Conservation (phyloP, 129 eudicot genomes). For the Chrysanthemum makinoi region DNA sequence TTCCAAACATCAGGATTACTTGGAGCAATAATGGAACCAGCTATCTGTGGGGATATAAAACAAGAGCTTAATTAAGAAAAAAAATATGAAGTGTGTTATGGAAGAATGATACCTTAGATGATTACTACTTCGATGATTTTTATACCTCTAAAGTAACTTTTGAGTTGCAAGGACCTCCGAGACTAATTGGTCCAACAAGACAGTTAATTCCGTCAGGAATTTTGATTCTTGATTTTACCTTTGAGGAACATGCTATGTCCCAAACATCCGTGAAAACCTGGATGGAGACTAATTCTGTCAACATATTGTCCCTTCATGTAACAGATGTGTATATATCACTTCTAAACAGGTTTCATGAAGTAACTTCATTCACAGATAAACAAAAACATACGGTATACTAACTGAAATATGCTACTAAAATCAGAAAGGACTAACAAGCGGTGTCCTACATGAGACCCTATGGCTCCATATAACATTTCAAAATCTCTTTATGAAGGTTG, state of each 20-base stretch:
- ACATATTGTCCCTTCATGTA: too few species aligned
- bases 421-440: too few species aligned
- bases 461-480: too few species aligned
- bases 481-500: too few species aligned
- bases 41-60: slow-evolving; percentile 41
- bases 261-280: slow-evolving; percentile 72
- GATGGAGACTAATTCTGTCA: slow-evolving; percentile 1
- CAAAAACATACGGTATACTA: too few species aligned
- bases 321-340: too few species aligned
- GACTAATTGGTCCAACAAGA: slow-evolving; percentile 56
- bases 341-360: too few species aligned
- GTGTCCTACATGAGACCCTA: too few species aligned
- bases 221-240: slow-evolving; percentile 45
- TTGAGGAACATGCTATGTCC: slow-evolving; percentile 65
- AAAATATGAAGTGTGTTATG: neutral
- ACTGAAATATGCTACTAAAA: too few species aligned
- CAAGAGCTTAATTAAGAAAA: neutral
- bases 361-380: too few species aligned
- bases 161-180: slow-evolving; percentile 68
- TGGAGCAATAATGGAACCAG: slow-evolving; percentile 76
- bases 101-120: neutral
- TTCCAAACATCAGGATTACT: slow-evolving; percentile 72
- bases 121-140: neutral
- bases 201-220: slow-evolving; percentile 44
- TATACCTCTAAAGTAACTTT: slow-evolving; percentile 61